Conservation (phyloP, 192 early-diverging fungal genomes). For the Umbelopsis ramanniana region DNA sequence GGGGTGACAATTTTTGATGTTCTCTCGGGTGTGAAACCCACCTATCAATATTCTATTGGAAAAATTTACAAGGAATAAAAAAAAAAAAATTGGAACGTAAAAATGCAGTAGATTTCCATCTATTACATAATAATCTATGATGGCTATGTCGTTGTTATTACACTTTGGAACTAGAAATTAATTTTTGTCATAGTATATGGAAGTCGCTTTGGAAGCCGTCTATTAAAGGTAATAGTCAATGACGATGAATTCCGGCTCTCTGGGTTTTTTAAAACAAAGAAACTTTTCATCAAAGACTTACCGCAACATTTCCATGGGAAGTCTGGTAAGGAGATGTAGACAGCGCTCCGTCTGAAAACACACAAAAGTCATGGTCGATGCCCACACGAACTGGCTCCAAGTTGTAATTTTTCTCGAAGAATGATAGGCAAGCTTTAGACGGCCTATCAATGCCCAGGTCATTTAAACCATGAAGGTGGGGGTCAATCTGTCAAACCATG, state of each 20-base stretch:
- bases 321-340: background rate
- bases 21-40: too few relatives aligned
- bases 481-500: background rate
- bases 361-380: background rate
- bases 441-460: background rate
- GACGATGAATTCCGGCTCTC: background rate
- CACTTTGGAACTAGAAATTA: background rate
- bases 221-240: background rate
- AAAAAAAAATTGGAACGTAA: background rate
- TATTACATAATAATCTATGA: background rate
- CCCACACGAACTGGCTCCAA: background rate
- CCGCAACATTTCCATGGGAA: background rate
- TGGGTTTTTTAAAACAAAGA: too few relatives aligned
- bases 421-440: background rate
- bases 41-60: background rate
- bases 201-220: background rate
- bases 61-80: background rate
- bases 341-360: background rate
- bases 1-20: background rate
- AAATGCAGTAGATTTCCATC: background rate
- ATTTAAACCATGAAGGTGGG: background rate
- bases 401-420: background rate
- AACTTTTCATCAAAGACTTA: background rate
- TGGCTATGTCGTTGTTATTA: background rate
- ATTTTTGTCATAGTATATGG: slow-evolving; percentile 6